Percentiles rank a stretch among this genome's conserved stretches.
These are phyloP conservation scores for Apiospora arundinis DNA, from an alignment of 2,329 filamentous ascomycete species.

Conservation along the genomic window DNA sequence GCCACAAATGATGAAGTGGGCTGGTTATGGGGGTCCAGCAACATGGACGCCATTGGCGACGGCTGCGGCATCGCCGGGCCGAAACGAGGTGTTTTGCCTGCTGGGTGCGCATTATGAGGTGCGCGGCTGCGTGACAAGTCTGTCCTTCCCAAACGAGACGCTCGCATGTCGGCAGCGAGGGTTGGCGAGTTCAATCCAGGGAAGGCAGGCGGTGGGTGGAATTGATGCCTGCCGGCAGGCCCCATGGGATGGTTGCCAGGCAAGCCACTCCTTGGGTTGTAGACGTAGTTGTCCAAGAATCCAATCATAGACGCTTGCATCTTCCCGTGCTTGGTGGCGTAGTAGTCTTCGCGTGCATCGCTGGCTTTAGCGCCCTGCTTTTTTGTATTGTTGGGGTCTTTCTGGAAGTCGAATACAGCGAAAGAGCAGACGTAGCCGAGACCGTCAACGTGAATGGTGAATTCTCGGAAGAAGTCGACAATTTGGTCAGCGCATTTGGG, in stretches of 20 bases:
- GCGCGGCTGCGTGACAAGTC: slow-evolving; percentile 50
- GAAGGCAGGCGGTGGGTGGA: slow-evolving; percentile 78
- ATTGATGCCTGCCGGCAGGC: slow-evolving; percentile 62
- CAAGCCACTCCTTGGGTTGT: slow-evolving; percentile 72
- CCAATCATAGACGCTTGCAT: slow-evolving; percentile 98
- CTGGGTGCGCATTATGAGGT: slow-evolving; percentile 41
- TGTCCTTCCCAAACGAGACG: slow-evolving; percentile 54
- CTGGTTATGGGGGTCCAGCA: slow-evolving; percentile 79
- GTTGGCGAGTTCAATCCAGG: slow-evolving; percentile 72
- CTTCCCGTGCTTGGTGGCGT: slow-evolving; percentile 93
- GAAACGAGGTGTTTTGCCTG: slow-evolving; percentile 50
- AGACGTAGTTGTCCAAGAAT: slow-evolving; percentile 90
- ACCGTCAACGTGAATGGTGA: slow-evolving; percentile 95
- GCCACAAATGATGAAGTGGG: slow-evolving; percentile 58
- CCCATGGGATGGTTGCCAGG: slow-evolving; percentile 61
- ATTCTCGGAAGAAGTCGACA: slow-evolving; percentile 97
- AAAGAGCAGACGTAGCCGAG: slow-evolving; percentile 97
- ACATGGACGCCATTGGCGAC: slow-evolving; percentile 74
- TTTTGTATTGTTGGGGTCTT: slow-evolving; percentile 62
- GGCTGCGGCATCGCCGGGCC: slow-evolving; percentile 54
- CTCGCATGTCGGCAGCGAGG: slow-evolving; percentile 61
- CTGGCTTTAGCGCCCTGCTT: slow-evolving; percentile 46
- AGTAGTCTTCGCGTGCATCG: slow-evolving; percentile 91
- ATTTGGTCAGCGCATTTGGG: slow-evolving; percentile 90
- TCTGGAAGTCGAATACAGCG: slow-evolving; percentile 96